phyloP scores from a whole-genome alignment of 192 early-diverging fungal species.

The Coemansia javaensis region DNA sequence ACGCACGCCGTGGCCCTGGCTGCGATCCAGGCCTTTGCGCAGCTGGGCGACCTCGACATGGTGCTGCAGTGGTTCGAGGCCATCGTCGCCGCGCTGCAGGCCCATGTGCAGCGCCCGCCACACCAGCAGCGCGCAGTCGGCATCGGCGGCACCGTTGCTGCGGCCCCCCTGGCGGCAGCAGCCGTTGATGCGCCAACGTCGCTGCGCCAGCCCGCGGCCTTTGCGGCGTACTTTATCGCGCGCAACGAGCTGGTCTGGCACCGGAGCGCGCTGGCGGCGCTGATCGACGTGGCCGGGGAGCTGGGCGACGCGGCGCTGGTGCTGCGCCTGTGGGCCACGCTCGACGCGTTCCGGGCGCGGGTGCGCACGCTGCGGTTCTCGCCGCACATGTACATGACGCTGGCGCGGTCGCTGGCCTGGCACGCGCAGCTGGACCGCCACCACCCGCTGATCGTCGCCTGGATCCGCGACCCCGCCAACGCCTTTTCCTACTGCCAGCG shows the following conservation, averaged over 20 bases:
- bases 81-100: constrained; percentile 14
- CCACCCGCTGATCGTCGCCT: constrained; percentile 10
- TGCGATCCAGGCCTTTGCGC: constrained; percentile 31
- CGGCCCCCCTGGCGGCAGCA: no score
- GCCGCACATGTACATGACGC: constrained; percentile 35
- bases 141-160: constrained; percentile 6
- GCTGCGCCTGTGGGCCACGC: constrained; percentile 31
- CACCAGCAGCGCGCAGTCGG: constrained; percentile 7
- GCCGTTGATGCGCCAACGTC: neutral
- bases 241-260: constrained; percentile 42
- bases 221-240: constrained; percentile 21
- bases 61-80: constrained; percentile 34
- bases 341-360: constrained; percentile 6
- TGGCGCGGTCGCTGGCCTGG: constrained; percentile 37
- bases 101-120: constrained; percentile 4
- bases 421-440: constrained; percentile 16
- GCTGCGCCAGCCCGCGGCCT: constrained; percentile 20
- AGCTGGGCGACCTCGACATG: constrained; percentile 26
- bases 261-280: constrained; percentile 13
- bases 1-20: constrained; percentile 20
- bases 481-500: constrained; percentile 24
- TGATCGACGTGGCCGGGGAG: constrained; percentile 27
- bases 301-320: constrained; percentile 16
- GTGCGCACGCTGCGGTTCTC: constrained; percentile 26
- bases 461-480: constrained; percentile 19